Evolutionary conservation across 306 rosid species (phyloP).

Genomic region (apple (Malus domestica)): ASM211411v1 NC_041792.1:29277907-29278406

Average conservation of each 20-base stretch:
- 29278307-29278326: background rate
- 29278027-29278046: background rate
- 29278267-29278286: constrained; percentile 25
- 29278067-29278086: background rate
- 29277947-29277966: constrained; percentile 19
- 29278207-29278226: constrained; percentile 32
- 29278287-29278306: constrained; percentile 12
- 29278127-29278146: background rate
- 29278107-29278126: background rate
- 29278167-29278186: background rate
- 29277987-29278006: no score
- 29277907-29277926: constrained; percentile 13
- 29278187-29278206: background rate
- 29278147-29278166: constrained; percentile 1
- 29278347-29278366: background rate
- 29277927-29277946: constrained; percentile 21
- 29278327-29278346: constrained; percentile 3
- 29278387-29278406: background rate
- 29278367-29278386: background rate
- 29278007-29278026: background rate
- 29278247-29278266: constrained; percentile 46
- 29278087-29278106: background rate
- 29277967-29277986: background rate
- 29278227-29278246: constrained; percentile 95
- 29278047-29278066: background rate